Base-by-base conservation (phyloP, 1,284 basidiomycete genomes). In the Pyrrhoderma noxium region DNA sequence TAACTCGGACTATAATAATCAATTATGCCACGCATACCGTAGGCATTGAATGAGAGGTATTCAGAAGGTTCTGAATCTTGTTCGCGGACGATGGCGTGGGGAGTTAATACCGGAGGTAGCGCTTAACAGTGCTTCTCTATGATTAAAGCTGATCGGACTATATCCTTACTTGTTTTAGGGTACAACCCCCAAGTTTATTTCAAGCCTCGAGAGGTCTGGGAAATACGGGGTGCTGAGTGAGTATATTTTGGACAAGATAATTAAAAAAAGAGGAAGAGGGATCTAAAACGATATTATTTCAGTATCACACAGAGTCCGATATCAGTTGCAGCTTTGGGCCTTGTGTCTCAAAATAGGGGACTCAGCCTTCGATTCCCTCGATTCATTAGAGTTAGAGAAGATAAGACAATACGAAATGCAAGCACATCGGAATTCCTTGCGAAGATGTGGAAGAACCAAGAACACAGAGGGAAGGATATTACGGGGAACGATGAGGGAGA, bases 261-360 rank as follows among this genome's bases (percentile, higher is more conserved):
- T 43, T 23, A 22, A 43, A 31, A 11, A 45, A 36, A 38, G n/a
- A n/a, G n/a, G n/a, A n/a, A n/a, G n/a, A n/a, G n/a, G n/a, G n/a
- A 47, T 25, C 19, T 53, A 46, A 5, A 27, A 41, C 22, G 14
- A 9, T 31, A 38, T 44, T 47, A 48, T 34, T 51, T 18, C 58
- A 91, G 89, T 63, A 79, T 95, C 57, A 94, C 93, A 0, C 67
- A 93, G 38, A 93, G 90, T 48, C 93, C 93, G 0, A 82, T 93
- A 11, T 96, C 93, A 23, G 72, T 85, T 1, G 93, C 93, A 8
- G 91, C 89, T 0, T 70, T 77, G 43, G 82, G 85, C 2, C 64
- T 83, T n/a, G 73, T 87, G 1, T 82, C 82, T 16, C 69, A 72
- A 3, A 72, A 75, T 56, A 74, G 87, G 39, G 93, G 93, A 1